Base-by-base conservation (phyloP, 768 basidiomycete genomes). In the Lentinula sp. region DNA sequence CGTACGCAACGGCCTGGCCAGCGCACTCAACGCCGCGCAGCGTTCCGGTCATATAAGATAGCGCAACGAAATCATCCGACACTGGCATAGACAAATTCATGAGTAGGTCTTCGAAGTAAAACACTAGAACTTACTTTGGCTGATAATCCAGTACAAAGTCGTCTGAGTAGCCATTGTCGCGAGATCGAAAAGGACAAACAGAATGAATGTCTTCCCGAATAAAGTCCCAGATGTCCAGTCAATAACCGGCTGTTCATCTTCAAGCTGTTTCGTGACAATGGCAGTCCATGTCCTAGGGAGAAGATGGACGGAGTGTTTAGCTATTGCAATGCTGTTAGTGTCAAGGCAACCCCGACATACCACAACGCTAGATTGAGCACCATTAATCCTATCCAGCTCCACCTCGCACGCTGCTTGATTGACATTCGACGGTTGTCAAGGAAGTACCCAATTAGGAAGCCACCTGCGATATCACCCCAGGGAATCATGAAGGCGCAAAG, bases 161-260 rank as follows among this genome's bases (percentile, higher is more conserved):
- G 71, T 73, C 49, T 73, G 72, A 0, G 72, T 73, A 6, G 71
- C 71, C 71, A 73, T 72, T 33, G 72, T 72, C 28, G 67, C 71
- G 23, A 71, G 63, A 55, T 73, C 71, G 36, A 73, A 73, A 42
- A 72, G 66, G 28, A 73, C 57, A 62, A 71, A 72, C 33, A 73
- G 61, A 5, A 64, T 53, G 60, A 73, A 73, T 6, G 70, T 72
- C 46, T 67, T 69, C 7, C 64, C 69, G 48, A 73, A 73, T 41
- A 70, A 61, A 28, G 64, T 10, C 37, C 67, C 63, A 2, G 72
- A 72, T 10, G 70, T 72, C 72, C 72, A 73, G 62, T 72, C 72
- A 53, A 73, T 69, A 12, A 71, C 70, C 35, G 72, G 72, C 48
- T 67, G 46, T 39, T 68, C 36, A 53, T 70, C 70, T 59, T 71